Percentiles rank a stretch among this genome's conserved stretches.
Evolutionary conservation across 192 early-diverging fungal species (phyloP).

Genomic region (Chytriomyces sp.): DNA sequence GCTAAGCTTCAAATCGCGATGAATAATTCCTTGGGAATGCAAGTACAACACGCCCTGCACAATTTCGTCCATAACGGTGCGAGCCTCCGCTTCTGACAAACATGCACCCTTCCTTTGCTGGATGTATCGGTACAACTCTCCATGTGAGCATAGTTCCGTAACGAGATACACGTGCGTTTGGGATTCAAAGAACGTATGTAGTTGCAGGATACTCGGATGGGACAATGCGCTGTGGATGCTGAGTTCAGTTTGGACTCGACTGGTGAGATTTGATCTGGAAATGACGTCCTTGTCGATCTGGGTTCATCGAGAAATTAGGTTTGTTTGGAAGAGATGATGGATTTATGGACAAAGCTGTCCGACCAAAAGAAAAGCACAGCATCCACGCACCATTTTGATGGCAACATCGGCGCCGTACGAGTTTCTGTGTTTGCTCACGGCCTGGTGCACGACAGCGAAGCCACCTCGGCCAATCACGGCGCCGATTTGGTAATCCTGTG

Average conservation of each 20-base stretch:
- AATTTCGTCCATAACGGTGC: conserved; percentile 61
- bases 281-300: conserved; percentile 59
- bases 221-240: conserved; percentile 67
- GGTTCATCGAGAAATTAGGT: neutral
- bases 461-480: conserved; percentile 56
- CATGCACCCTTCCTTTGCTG: conserved; percentile 40
- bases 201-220: conserved; percentile 60
- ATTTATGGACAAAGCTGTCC: neutral
- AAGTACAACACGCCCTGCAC: conserved; percentile 66
- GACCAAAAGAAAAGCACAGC: neutral
- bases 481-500: conserved; percentile 54
- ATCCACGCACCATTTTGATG: conserved; percentile 52
- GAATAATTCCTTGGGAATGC: conserved; percentile 69
- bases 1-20: conserved; percentile 78
- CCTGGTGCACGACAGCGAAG: conserved; percentile 56
- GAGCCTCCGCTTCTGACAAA: conserved; percentile 64
- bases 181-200: conserved; percentile 75
- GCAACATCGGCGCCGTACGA: conserved; percentile 51
- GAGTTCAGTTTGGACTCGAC: conserved; percentile 67
- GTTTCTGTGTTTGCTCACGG: conserved; percentile 35
- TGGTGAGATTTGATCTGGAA: conserved; percentile 48
- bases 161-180: conserved; percentile 71
- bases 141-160: conserved; percentile 72
- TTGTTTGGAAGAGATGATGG: neutral
- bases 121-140: conserved; percentile 57